phyloP scores from a whole-genome alignment of 495 filamentous ascomycete species.

The Thozetella sp. region DNA sequence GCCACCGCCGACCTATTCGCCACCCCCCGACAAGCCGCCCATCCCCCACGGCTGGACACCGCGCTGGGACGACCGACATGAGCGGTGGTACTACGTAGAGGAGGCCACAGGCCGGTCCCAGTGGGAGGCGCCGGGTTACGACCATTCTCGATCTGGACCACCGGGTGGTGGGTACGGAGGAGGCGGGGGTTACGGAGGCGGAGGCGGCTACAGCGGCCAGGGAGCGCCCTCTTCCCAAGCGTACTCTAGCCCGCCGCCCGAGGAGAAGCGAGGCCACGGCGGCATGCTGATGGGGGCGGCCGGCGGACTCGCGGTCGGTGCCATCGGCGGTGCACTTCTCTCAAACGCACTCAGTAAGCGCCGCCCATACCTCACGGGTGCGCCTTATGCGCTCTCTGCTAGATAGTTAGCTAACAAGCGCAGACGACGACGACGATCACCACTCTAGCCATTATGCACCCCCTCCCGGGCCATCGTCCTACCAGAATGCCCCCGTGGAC shows the following conservation, averaged over 20 bases:
- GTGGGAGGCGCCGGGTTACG: slow-evolving; percentile 55
- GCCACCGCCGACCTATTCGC: slow-evolving; percentile 39
- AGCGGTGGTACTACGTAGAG: slow-evolving; percentile 64
- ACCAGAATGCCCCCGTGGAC: slow-evolving; percentile 16
- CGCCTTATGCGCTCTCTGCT: slow-evolving; percentile 24
- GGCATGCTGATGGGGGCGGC: slow-evolving; percentile 50
- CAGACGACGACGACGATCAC: slow-evolving; percentile 18
- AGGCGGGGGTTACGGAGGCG: neutral
- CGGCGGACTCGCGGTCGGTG: slow-evolving; percentile 58
- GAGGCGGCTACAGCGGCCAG: slow-evolving; percentile 6
- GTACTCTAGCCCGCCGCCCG: neutral
- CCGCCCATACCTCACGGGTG: too few species aligned
- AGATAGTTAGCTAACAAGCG: neutral
- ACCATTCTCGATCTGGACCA: slow-evolving; percentile 5
- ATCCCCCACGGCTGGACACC: slow-evolving; percentile 62
- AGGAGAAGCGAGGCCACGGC: slow-evolving; percentile 38
- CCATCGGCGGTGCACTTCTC: slow-evolving; percentile 56
- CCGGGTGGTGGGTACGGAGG: slow-evolving; percentile 6
- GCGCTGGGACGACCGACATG: slow-evolving; percentile 56
- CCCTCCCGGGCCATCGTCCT: slow-evolving; percentile 18
- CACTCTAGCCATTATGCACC: slow-evolving; percentile 23
- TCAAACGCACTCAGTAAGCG: slow-evolving; percentile 54
- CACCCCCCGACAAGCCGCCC: slow-evolving; percentile 48
- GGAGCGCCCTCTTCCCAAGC: neutral
- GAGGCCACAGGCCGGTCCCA: slow-evolving; percentile 59